These are phyloP conservation scores for Paraglomus occultum DNA, from an alignment of 192 early-diverging fungal species.

Conservation along the genomic window DNA sequence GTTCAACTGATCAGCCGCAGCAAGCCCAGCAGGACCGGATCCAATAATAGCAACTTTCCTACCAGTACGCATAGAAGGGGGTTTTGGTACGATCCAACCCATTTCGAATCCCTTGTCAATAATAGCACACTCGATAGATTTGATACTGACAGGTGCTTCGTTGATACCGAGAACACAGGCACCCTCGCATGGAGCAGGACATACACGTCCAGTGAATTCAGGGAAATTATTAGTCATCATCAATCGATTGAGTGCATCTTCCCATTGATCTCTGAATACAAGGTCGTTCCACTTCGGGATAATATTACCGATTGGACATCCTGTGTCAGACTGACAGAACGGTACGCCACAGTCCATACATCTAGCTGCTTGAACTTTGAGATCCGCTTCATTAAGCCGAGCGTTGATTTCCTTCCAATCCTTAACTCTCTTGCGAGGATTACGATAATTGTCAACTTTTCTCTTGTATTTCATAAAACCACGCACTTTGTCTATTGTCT, in stretches of 20 bases:
- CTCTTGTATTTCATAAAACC: slow-evolving; percentile 97
- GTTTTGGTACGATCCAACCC: slow-evolving; percentile 94
- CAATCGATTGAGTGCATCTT: slow-evolving; percentile 89
- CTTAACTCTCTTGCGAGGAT: slow-evolving; percentile 69
- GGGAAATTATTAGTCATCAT: slow-evolving; percentile 99
- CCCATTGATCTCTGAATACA: slow-evolving; percentile 95
- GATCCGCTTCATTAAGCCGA: slow-evolving; percentile 75
- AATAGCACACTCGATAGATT: slow-evolving; percentile 96
- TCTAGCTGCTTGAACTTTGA: slow-evolving; percentile 91
- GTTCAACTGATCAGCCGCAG: slow-evolving; percentile 97
- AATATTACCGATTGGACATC: slow-evolving; percentile 98
- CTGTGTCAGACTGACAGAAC: slow-evolving; percentile 96
- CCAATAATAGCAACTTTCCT: slow-evolving; percentile 87
- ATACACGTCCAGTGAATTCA: slow-evolving; percentile 98
- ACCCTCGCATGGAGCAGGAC: slow-evolving; percentile 97
- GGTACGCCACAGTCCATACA: slow-evolving; percentile 99
- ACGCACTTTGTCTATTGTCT: slow-evolving; percentile 87
- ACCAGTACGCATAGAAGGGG: slow-evolving; percentile 78
- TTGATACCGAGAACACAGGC: slow-evolving; percentile 96
- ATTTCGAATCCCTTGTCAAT: slow-evolving; percentile 96
- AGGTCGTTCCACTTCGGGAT: slow-evolving; percentile 99
- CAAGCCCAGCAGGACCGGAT: slow-evolving; percentile 93
- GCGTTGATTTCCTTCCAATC: slow-evolving; percentile 96
- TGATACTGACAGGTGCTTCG: slow-evolving; percentile 93
- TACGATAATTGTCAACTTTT: slow-evolving; percentile 84